Base-by-base conservation (phyloP, 1,284 basidiomycete species). In the Moesziomyces globuligerus region DNA sequence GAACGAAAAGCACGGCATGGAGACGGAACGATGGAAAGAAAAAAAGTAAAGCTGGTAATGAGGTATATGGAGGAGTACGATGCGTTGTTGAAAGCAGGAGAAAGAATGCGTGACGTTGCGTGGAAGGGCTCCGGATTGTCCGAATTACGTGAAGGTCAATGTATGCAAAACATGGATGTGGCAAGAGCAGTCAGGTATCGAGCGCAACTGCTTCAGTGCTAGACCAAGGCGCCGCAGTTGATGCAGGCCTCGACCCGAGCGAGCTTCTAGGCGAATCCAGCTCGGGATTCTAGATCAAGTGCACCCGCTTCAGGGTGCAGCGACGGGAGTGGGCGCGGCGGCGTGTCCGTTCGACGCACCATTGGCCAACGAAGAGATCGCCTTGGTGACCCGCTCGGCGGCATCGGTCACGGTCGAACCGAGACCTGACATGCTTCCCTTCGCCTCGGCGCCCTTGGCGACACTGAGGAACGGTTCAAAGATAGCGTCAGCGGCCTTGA, bases 401-500 rank as follows among this genome's bases (percentile, higher is more conserved):
- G 56, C 54, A 13, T 56, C 52, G 34, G 36, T 40, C 37, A 70
- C 51, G 29, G 55, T 36, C 29, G 67, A 52, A 28, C 48, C 28
- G 18, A 70, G n/a, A 17, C 45, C 47, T 2, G 53, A 60, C 17
- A 60, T 28, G 10, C 45, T 40, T 45, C 56, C 53, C 21, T 65
- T 60, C 48, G 38, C 49, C 15, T 40, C 23, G 9, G 28, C 21
- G 7, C 40, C 25, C 36, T 52, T 52, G 20, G 48, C 40, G 3
- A 48, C 24, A 38, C 40, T 66, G n/a, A 79, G 49, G 66, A 81
- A 81, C 1, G 76, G 78, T 61, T 71, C 65, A 44, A 81, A 81
- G 65, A 81, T 81, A 32, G 76, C 68, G 36, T 79, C 60, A 37
- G 66, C 40, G 13, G 68, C 57, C 64, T 80, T 81, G 64, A 81